phyloP scores from a whole-genome alignment of 163 green algal genomes.

The Scenedesmus sp. region DNA sequence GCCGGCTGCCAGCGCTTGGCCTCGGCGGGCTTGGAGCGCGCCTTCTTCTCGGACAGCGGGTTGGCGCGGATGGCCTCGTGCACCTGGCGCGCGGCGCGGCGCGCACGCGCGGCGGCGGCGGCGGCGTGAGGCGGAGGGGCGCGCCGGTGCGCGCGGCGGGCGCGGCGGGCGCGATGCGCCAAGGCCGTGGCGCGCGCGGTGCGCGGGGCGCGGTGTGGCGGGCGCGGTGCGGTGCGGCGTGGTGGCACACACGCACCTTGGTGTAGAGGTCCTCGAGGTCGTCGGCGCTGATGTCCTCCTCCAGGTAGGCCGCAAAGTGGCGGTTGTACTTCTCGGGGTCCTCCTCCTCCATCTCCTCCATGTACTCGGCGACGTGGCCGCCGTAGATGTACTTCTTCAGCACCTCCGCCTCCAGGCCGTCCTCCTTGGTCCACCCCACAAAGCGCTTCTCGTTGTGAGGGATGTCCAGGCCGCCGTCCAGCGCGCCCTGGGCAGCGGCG shows the following conservation, averaged over 20 bases:
- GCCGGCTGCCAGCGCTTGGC: slow-evolving; percentile 79
- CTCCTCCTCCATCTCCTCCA: slow-evolving; percentile 97
- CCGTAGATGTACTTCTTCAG: slow-evolving; percentile 98
- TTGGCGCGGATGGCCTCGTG: slow-evolving; percentile 94
- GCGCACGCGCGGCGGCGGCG: not conserved
- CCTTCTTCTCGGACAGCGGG: slow-evolving; percentile 77
- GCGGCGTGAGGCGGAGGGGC: not conserved
- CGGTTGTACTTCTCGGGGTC: slow-evolving; percentile 95
- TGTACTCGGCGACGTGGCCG: slow-evolving; percentile 97
- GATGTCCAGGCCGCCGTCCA: slow-evolving; percentile 98
- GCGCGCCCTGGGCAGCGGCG: slow-evolving; percentile 95
- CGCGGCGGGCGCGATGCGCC: too few relatives aligned
- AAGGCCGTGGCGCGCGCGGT: too few relatives aligned
- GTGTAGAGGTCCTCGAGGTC: slow-evolving; percentile 94
- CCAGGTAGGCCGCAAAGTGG: slow-evolving; percentile 94
- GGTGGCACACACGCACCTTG: slow-evolving; percentile 53
- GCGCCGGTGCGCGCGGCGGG: too few relatives aligned
- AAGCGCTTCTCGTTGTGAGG: slow-evolving; percentile 99
- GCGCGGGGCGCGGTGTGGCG: too few relatives aligned
- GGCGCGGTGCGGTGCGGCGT: too few relatives aligned
- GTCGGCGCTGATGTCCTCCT: slow-evolving; percentile 86
- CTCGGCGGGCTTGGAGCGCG: slow-evolving; percentile 76
- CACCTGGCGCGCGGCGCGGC: too few relatives aligned
- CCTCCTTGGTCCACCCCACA: slow-evolving; percentile 91
- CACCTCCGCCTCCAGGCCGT: slow-evolving; percentile 93